Evolutionary conservation across 176 grass and related monocot genomes (phyloP).

Genomic region (Oropetium thomaeum): DNA sequence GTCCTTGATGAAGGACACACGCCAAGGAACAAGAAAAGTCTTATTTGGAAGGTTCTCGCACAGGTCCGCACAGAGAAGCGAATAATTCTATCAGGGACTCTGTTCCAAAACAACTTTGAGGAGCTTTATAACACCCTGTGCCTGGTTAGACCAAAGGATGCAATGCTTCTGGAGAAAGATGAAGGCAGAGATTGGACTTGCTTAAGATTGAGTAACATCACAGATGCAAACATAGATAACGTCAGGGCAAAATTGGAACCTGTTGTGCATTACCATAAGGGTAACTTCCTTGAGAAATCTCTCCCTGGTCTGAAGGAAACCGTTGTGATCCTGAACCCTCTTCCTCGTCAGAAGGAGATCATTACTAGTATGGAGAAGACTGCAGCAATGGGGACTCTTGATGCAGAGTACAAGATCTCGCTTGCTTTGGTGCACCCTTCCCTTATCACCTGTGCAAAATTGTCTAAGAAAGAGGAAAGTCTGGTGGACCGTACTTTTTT

Average conservation of each 20-base stretch:
- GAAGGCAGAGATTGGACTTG: conserved; percentile 52
- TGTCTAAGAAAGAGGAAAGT: conserved; percentile 38
- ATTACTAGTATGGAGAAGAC: conserved; percentile 46
- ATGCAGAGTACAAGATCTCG: conserved; percentile 60
- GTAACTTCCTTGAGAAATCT: conserved; percentile 60
- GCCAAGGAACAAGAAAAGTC: conserved; percentile 54
- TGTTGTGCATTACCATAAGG: conserved; percentile 69
- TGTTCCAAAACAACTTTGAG: conserved; percentile 77
- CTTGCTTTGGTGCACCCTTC: conserved; percentile 65
- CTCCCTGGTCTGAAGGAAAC: conserved; percentile 74
- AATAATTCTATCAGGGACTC: conserved; percentile 79
- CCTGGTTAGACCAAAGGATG: conserved; percentile 71
- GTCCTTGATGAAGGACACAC: conserved; percentile 89
- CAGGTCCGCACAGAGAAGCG: conserved; percentile 54
- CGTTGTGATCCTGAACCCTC: conserved; percentile 65
- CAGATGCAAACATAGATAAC: conserved; percentile 39
- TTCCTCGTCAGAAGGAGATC: conserved; percentile 51
- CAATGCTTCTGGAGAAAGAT: conserved; percentile 21
- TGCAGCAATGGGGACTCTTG: conserved; percentile 7
- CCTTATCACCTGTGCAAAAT: conserved; percentile 35
- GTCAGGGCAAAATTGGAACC: conserved; percentile 46
- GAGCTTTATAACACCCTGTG: conserved; percentile 65
- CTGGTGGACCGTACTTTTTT: conserved; percentile 37
- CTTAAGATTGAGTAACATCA: conserved; percentile 52
- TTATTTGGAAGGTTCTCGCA: conserved; percentile 58